These are phyloP conservation scores for Lignosus rhinocerotis DNA, from an alignment of 1,284 basidiomycete genomes.

Conservation along the genomic window DNA sequence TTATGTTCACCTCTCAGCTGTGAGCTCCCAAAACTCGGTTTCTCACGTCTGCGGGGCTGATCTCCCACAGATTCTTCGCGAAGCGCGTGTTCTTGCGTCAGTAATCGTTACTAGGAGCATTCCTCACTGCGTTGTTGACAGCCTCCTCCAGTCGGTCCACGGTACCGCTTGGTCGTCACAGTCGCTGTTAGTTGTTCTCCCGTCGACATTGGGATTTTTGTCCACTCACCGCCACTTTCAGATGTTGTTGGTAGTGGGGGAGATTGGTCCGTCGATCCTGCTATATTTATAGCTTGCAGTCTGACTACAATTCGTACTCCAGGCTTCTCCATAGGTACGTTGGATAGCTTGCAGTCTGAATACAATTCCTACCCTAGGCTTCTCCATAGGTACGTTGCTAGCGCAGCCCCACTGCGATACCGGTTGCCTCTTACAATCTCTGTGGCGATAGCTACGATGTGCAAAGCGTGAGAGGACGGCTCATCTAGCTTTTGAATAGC, in stretches of 20 bases:
- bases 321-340: constrained; percentile 1
- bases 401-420: too few relatives aligned
- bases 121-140: neutral
- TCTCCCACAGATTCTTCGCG: constrained; percentile 3
- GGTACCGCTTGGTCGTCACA: neutral
- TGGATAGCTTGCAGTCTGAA: too few relatives aligned
- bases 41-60: neutral
- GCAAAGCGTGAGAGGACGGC: neutral
- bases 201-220: too few relatives aligned
- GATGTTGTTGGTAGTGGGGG: neutral
- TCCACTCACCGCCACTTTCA: neutral
- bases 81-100: constrained; percentile 4
- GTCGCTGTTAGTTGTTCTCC: neutral
- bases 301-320: neutral
- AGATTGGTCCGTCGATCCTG: neutral
- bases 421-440: too few relatives aligned
- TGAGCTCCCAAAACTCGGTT: neutral
- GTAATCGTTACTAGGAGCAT: neutral
- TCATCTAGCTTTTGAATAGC: neutral
- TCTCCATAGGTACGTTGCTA: neutral
- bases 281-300: too few relatives aligned
- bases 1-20: constrained; percentile 1
- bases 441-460: neutral
- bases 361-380: neutral
- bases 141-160: neutral